These are phyloP conservation scores for Cephalotrichum gorgonifer DNA, from an alignment of 2,329 filamentous ascomycete genomes.

Conservation along the genomic window DNA sequence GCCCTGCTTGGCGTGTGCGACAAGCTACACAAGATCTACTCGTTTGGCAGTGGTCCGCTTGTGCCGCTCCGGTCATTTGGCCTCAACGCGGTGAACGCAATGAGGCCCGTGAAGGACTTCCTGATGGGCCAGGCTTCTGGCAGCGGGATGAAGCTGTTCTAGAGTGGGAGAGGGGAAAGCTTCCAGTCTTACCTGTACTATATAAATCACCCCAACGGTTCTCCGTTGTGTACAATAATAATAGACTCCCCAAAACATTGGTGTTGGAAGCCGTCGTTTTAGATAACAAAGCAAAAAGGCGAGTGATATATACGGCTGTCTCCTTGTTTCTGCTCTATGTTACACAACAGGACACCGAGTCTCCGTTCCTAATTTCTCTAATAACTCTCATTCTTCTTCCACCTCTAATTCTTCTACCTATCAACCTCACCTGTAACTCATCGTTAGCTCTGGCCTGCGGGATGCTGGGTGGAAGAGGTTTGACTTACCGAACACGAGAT, in stretches of 20 bases:
- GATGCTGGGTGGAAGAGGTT: neutral
- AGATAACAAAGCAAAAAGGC: conserved; percentile 6
- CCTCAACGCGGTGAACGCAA: conserved; percentile 61
- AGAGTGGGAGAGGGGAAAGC: conserved; percentile 1
- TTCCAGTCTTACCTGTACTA: conserved; percentile 5
- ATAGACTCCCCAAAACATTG: neutral
- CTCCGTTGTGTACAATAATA: conserved; percentile 10
- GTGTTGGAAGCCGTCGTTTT: neutral
- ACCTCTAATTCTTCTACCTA: conserved; percentile 28
- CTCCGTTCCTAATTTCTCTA: conserved; percentile 2
- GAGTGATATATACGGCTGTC: conserved; percentile 14
- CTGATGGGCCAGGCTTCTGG: conserved; percentile 68
- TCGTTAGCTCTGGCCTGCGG: conserved; percentile 19
- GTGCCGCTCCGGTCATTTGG: conserved; percentile 72
- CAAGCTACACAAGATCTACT: conserved; percentile 87
- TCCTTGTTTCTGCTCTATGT: conserved; percentile 14
- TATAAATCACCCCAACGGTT: no score
- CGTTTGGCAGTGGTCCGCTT: conserved; percentile 67
- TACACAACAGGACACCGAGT: conserved; percentile 13
- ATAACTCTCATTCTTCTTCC: no score
- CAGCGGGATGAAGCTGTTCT: conserved; percentile 36
- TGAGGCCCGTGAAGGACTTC: conserved; percentile 69
- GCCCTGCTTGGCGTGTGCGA: conserved; percentile 71
- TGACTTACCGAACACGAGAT: conserved; percentile 72
- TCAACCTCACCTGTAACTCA: conserved; percentile 45